These are phyloP conservation scores for Schizonepeta tenuifolia DNA, from an alignment of 257 asterid species.

Conservation along the genomic window DNA sequence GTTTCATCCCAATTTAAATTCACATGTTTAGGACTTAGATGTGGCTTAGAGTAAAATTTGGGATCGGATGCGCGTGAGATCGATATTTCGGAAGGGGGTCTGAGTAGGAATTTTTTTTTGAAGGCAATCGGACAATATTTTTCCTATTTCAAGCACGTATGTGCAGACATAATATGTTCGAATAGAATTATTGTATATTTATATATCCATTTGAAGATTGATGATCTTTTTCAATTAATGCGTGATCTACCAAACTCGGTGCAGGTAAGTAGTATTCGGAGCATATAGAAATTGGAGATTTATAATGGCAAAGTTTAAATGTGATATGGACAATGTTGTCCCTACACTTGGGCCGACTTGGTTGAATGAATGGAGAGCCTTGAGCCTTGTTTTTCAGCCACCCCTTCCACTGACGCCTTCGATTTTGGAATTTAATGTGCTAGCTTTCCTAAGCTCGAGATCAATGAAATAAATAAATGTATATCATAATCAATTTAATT, in stretches of 20 bases:
- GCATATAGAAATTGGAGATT: constrained; percentile 29
- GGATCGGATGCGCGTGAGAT: too few relatives aligned
- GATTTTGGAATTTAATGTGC: constrained; percentile 20
- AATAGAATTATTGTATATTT: too few relatives aligned
- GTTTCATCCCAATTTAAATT: too few relatives aligned
- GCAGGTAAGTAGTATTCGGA: constrained; percentile 4
- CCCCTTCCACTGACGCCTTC: constrained; percentile 34
- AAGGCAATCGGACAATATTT: too few relatives aligned
- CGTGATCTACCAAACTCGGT: constrained; percentile 16
- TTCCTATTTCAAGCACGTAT: too few relatives aligned
- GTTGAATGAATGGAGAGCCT: constrained; percentile 42
- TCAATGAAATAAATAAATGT: constrained; percentile 30
- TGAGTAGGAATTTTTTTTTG: too few relatives aligned
- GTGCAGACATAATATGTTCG: too few relatives aligned
- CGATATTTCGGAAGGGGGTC: too few relatives aligned
- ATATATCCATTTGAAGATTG: background rate
- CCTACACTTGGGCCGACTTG: constrained; percentile 24
- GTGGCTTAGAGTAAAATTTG: too few relatives aligned
- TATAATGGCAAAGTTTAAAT: constrained; percentile 36
- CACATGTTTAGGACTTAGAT: too few relatives aligned
- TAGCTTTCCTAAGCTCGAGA: constrained; percentile 13
- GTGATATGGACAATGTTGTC: constrained; percentile 36
- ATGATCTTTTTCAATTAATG: constrained; percentile 13
- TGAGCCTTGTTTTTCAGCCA: constrained; percentile 49
- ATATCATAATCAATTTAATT: constrained; percentile 31